A percentile compares a stretch with the other conserved stretches of the same genome.
Evolutionary conservation across 495 filamentous ascomycete genomes (phyloP).

Genomic region (Lophiotrema nucula): DNA sequence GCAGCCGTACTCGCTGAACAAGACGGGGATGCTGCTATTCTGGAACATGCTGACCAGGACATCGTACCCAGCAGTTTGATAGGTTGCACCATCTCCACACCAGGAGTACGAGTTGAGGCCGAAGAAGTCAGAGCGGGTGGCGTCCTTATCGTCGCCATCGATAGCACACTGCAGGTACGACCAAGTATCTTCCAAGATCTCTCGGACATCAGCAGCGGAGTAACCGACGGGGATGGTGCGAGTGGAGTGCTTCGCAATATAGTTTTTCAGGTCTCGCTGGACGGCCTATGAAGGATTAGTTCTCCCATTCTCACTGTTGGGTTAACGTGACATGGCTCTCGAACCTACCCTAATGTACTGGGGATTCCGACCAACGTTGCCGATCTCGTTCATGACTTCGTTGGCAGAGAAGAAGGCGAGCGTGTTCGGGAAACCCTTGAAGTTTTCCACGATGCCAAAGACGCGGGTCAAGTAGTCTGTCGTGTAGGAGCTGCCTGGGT

Average conservation of each 20-base stretch:
- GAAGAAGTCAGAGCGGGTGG: slow-evolving; percentile 78
- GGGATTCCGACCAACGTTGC: slow-evolving; percentile 56
- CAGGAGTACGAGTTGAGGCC: slow-evolving; percentile 94
- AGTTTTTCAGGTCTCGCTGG: slow-evolving; percentile 81
- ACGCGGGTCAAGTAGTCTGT: slow-evolving; percentile 74
- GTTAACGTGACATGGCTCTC: too few species aligned
- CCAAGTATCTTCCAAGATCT: slow-evolving; percentile 73
- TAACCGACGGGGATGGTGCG: slow-evolving; percentile 82
- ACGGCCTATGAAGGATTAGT: slow-evolving; percentile 52
- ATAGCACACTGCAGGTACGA: slow-evolving; percentile 83
- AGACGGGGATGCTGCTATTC: slow-evolving; percentile 75
- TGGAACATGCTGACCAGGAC: slow-evolving; percentile 67
- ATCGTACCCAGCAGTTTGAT: slow-evolving; percentile 68
- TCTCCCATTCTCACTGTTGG: too few species aligned
- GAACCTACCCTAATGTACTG: slow-evolving; percentile 55
- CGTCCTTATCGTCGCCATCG: slow-evolving; percentile 59
- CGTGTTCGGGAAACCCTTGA: slow-evolving; percentile 89
- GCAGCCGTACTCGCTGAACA: slow-evolving; percentile 97
- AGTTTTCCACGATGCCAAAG: slow-evolving; percentile 88
- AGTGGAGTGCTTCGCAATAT: slow-evolving; percentile 68
- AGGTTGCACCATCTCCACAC: slow-evolving; percentile 73
- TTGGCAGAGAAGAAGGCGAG: slow-evolving; percentile 93
- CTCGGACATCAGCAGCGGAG: slow-evolving; percentile 89
- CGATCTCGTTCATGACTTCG: slow-evolving; percentile 79
- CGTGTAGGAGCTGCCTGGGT: slow-evolving; percentile 71